Evolutionary conservation across 192 early-diverging fungal species (phyloP).

Genomic region (Coemansia sp.): DNA sequence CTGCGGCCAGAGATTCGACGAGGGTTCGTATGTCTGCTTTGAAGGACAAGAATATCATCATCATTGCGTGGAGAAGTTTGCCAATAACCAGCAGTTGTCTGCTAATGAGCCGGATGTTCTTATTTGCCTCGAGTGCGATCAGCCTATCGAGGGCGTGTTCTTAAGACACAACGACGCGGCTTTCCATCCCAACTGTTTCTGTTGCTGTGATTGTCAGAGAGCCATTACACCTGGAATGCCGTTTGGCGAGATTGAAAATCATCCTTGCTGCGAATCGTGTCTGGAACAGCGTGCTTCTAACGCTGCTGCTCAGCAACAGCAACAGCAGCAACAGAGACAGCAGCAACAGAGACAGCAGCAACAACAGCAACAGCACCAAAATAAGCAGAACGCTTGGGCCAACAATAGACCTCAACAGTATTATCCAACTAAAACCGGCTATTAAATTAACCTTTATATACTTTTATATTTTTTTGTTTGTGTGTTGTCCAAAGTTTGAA

Average conservation of each 20-base stretch:
- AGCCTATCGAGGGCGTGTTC: constrained; percentile 49
- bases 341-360: constrained; percentile 2
- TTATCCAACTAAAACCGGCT: constrained; percentile 10
- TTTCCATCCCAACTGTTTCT: constrained; percentile 55
- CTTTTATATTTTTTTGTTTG: background rate
- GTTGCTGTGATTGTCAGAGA: constrained; percentile 42
- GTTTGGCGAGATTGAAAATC: constrained; percentile 48
- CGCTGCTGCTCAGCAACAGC: constrained; percentile 14
- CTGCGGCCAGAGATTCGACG: constrained; percentile 52
- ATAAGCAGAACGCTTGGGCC: constrained; percentile 4
- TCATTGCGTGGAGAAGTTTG: constrained; percentile 50
- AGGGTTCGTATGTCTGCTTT: constrained; percentile 58
- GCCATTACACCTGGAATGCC: constrained; percentile 57
- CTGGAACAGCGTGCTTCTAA: constrained; percentile 27
- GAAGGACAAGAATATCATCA: constrained; percentile 58
- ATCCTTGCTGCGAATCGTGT: constrained; percentile 53
- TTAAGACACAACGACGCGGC: constrained; percentile 39
- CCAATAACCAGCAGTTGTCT: background rate
- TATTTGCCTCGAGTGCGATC: constrained; percentile 33
- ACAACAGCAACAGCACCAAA: constrained; percentile 3
- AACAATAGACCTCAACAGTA: constrained; percentile 15
- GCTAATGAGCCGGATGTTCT: constrained; percentile 8
- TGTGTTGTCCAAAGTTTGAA: no score
- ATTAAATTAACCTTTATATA: background rate
- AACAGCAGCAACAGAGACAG: background rate